Evolutionary conservation across 2,329 filamentous ascomycete genomes (phyloP).

Genomic region (Trichophyton equinum): DNA sequence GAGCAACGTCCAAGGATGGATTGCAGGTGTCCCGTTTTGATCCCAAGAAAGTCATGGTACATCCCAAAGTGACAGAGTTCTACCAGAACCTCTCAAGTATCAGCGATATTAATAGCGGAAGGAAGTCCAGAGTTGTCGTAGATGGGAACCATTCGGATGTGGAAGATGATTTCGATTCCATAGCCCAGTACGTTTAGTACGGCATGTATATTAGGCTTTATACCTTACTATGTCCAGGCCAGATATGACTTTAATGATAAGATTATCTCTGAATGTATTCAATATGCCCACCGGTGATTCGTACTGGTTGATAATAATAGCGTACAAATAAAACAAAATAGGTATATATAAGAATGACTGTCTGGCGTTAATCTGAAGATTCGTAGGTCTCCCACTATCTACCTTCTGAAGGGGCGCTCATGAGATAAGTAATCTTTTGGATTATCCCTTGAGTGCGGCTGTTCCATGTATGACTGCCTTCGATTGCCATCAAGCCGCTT

Average conservation of each 20-base stretch:
- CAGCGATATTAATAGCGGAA: neutral
- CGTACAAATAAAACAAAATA: neutral
- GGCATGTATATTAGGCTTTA: neutral
- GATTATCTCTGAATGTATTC: neutral
- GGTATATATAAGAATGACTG: neutral
- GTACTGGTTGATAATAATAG: neutral
- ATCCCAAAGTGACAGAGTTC: constrained; percentile 72
- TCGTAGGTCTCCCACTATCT: neutral
- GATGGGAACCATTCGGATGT: neutral
- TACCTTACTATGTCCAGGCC: neutral
- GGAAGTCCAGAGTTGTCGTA: neutral
- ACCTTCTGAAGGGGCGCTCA: neutral
- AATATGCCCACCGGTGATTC: neutral
- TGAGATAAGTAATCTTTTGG: neutral
- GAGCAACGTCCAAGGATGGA: constrained; percentile 76
- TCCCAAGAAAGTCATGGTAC: constrained; percentile 83
- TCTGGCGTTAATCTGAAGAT: no score
- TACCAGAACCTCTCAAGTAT: constrained; percentile 62
- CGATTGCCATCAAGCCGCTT: constrained; percentile 6
- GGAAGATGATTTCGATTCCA: neutral
- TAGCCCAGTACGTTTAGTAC: constrained; percentile 3
- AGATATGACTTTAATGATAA: neutral
- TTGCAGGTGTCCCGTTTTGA: constrained; percentile 84
- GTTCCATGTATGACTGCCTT: neutral
- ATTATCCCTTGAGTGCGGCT: neutral